These are phyloP conservation scores for Oropetium thomaeum DNA, from an alignment of 176 grass and related monocot species.

Conservation along the genomic window DNA sequence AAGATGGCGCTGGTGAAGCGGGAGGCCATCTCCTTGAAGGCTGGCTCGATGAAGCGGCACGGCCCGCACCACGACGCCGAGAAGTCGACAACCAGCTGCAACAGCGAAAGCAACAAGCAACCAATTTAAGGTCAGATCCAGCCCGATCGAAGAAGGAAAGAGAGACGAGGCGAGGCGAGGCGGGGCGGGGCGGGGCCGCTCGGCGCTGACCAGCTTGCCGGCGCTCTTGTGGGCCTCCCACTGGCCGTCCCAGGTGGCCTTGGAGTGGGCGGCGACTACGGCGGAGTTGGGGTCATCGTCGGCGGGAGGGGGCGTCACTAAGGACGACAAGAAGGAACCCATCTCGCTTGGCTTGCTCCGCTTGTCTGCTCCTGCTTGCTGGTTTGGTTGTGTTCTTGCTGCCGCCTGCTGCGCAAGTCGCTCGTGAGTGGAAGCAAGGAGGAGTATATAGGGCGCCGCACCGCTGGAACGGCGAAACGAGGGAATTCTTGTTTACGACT, in stretches of 20 bases:
- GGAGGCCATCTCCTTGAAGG: constrained; percentile 64
- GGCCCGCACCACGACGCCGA: constrained; percentile 81
- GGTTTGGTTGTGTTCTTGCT: neutral
- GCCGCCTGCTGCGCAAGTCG: neutral
- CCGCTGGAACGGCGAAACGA: neutral
- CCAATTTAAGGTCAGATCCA: constrained; percentile 20
- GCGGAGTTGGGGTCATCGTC: constrained; percentile 40
- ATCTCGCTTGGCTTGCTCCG: constrained; percentile 9
- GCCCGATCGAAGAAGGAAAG: neutral
- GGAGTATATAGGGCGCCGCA: neutral
- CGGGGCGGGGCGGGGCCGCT: no score
- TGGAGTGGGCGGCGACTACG: constrained; percentile 73
- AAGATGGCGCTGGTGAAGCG: constrained; percentile 44
- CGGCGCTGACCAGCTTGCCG: constrained; percentile 55
- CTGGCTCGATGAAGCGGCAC: constrained; percentile 76
- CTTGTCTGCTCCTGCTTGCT: neutral
- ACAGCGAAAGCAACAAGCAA: neutral
- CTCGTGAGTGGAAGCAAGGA: neutral
- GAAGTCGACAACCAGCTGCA: constrained; percentile 83
- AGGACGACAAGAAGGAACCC: constrained; percentile 40
- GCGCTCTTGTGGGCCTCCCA: constrained; percentile 40
- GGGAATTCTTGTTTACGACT: neutral
- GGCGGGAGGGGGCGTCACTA: neutral
- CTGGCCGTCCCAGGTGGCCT: constrained; percentile 51
- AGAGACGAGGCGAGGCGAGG: no score